Evolutionary conservation across 441 rosid genomes (phyloP).

Genomic region (Populus hybrid): DNA sequence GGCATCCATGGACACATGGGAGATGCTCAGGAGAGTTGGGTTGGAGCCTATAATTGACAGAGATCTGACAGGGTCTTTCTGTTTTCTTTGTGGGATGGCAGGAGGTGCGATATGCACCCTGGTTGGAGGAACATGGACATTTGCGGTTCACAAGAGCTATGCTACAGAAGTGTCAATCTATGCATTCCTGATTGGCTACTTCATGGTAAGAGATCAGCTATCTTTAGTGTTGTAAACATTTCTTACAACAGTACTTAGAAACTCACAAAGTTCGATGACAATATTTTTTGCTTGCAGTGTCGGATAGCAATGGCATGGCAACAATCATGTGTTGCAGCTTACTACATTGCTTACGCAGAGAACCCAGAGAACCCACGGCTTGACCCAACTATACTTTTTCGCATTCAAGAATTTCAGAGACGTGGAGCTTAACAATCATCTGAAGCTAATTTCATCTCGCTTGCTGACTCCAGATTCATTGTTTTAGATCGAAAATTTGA

Average conservation of each 20-base stretch:
- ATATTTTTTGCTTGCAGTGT: conserved; percentile 43
- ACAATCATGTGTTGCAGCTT: conserved; percentile 75
- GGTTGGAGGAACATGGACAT: conserved; percentile 64
- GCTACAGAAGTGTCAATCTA: conserved; percentile 60
- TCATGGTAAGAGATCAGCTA: conserved; percentile 44
- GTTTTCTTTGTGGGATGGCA: conserved; percentile 56
- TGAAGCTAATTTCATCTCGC: neutral
- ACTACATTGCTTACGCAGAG: conserved; percentile 77
- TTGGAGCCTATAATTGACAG: conserved; percentile 53
- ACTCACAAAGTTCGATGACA: neutral
- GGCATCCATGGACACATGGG: conserved; percentile 71
- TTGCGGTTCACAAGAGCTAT: conserved; percentile 46
- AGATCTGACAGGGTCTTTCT: conserved; percentile 73
- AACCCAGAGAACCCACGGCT: conserved; percentile 49
- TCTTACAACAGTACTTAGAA: neutral
- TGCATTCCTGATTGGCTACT: conserved; percentile 74
- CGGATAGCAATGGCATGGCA: conserved; percentile 68
- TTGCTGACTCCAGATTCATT: neutral
- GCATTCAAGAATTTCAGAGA: conserved; percentile 63
- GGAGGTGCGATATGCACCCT: conserved; percentile 61
- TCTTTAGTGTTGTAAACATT: neutral
- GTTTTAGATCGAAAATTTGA: neutral
- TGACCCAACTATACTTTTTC: conserved; percentile 53
- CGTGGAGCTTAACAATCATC: conserved; percentile 27
- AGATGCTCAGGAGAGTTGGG: conserved; percentile 36